Base-by-base conservation (phyloP, 192 early-diverging fungal genomes). In the Dispira parvispora region DNA sequence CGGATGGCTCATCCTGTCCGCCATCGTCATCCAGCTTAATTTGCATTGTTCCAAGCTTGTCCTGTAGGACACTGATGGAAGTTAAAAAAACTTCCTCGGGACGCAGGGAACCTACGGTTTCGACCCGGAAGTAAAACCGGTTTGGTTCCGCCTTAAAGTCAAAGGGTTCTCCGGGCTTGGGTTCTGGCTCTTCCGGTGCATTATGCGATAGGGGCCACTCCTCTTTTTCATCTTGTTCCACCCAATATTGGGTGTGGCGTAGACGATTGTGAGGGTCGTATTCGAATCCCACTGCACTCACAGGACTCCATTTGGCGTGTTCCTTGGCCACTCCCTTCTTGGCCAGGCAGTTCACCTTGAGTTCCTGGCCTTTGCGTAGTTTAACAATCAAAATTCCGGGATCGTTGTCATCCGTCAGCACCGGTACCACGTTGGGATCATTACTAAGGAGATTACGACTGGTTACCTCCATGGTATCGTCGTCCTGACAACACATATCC, bases 321-420 rank as follows among this genome's bases (percentile, higher is more conserved):
- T 96, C 93, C 71, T 98, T 98, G 28, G 88, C 91, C 25, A 90
- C 92, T 13, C 95, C 95, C 78, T 96, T 98, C 65, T 94, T 94
- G 11, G 93, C 95, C 45, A 95, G 83, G 63, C 91, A 93, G 55
- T 87, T 83, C 43, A 98, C 67, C 45, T 87, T 87, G 49, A 98
- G 62, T 68, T 94, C 89, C 74, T 98, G 91, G 47, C 95, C 95
- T 68, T 88, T 87, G 45, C 89, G 78, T 73, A 98, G 78, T 70
- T 93, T 91, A 16, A 84, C 79, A 67, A 98, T 81, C 43, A 93
- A 73, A 42, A 95, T 83, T 21, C 92, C 92, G 21, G 69, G 66
- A 62, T 87, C 85, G 21, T 86, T 76, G 28, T 79, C 77, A 10
- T 73, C 77, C 67, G 82, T 76, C n/a, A 72, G 56, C 21, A 88